These are phyloP conservation scores for Tylopilus vinaceipallidus DNA, from an alignment of 768 basidiomycete genomes.

Conservation along the genomic window DNA sequence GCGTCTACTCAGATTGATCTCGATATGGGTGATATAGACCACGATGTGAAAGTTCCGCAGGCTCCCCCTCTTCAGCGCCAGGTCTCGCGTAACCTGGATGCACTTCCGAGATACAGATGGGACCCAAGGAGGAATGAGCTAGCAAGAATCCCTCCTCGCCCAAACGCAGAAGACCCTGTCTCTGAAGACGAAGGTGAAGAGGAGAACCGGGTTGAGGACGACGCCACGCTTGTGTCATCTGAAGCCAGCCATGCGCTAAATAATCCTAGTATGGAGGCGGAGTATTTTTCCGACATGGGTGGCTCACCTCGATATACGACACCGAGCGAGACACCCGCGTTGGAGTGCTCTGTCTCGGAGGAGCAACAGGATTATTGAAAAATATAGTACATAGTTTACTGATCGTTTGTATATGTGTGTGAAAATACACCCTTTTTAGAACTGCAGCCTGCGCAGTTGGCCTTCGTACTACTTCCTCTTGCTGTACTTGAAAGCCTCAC, in stretches of 20 bases:
- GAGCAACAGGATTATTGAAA: background rate
- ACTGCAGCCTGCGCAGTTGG: no score
- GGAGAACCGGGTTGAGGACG: constrained; percentile 8
- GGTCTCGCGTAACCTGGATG: background rate
- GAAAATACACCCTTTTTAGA: constrained; percentile 7
- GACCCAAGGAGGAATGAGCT: background rate
- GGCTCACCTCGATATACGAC: background rate
- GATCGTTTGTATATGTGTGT: no score
- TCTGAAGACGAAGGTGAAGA: background rate
- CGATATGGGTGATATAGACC: background rate
- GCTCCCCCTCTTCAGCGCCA: background rate
- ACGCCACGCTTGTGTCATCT: constrained; percentile 14
- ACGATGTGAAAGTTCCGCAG: background rate
- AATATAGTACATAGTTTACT: no score
- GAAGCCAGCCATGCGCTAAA: constrained; percentile 3
- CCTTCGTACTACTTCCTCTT: no score
- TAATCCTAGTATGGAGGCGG: background rate
- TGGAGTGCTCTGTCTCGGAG: background rate
- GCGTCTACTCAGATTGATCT: background rate
- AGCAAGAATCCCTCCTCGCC: background rate
- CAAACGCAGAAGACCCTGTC: background rate
- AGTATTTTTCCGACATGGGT: background rate
- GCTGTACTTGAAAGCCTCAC: no score
- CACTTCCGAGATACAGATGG: constrained; percentile 13
- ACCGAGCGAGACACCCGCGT: background rate